These are phyloP conservation scores for Coniochaeta sp. DNA, from an alignment of 2,329 filamentous ascomycete genomes.

Conservation along the genomic window DNA sequence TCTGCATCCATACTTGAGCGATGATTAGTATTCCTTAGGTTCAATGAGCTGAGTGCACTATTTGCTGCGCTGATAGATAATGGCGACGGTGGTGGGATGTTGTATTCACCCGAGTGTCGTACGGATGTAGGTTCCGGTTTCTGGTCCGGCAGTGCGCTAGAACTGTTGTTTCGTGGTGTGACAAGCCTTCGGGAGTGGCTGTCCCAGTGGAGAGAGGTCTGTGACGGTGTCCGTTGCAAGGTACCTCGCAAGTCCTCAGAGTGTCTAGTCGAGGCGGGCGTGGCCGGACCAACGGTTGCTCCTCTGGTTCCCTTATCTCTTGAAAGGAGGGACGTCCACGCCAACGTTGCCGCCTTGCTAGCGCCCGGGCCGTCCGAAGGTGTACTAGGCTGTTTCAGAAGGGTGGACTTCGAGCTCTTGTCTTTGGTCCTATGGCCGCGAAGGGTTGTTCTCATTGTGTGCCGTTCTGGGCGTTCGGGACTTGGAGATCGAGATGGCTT, in stretches of 20 bases:
- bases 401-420: slow-evolving; percentile 31
- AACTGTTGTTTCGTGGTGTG: slow-evolving; percentile 25
- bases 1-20: slow-evolving; percentile 7
- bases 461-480: slow-evolving; percentile 39
- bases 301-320: slow-evolving; percentile 22
- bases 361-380: slow-evolving; percentile 43
- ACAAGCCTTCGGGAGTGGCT: slow-evolving; percentile 46
- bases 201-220: slow-evolving; percentile 35
- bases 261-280: slow-evolving; percentile 11
- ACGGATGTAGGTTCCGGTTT: slow-evolving; percentile 19
- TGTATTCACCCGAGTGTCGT: slow-evolving; percentile 32
- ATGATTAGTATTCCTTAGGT: slow-evolving; percentile 10
- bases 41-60: slow-evolving; percentile 38
- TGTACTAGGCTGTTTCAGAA: slow-evolving; percentile 29
- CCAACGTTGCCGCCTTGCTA: slow-evolving; percentile 56
- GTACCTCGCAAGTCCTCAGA: slow-evolving; percentile 4
- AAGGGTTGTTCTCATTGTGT: slow-evolving; percentile 55
- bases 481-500: slow-evolving; percentile 41
- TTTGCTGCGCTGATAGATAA: slow-evolving; percentile 50
- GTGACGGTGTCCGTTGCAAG: not conserved
- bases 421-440: slow-evolving; percentile 33
- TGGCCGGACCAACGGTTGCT: slow-evolving; percentile 12
- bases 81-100: slow-evolving; percentile 30
- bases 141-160: slow-evolving; percentile 16
- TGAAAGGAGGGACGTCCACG: slow-evolving; percentile 45